phyloP scores from a whole-genome alignment of 495 filamentous ascomycete genomes.

The Rostrohypoxylon terebratum region DNA sequence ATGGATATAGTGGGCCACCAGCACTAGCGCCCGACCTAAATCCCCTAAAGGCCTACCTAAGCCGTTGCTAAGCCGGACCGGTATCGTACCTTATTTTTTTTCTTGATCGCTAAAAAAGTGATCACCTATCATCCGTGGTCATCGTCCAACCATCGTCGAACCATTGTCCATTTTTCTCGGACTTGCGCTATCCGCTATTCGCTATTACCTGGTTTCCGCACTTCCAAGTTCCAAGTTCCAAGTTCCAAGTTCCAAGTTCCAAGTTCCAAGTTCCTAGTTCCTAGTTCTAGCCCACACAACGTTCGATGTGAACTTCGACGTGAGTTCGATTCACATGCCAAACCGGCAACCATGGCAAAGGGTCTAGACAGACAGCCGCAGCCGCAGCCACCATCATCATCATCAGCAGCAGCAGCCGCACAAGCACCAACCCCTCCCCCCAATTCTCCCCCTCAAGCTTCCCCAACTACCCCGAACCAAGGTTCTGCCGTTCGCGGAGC shows the following conservation, averaged over 20 bases:
- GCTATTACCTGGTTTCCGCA: neutral
- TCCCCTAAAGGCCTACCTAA: too few relatives aligned
- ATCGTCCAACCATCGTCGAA: neutral
- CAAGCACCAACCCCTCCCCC: neutral
- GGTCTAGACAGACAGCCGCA: slow-evolving; percentile 1
- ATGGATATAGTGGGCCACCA: neutral
- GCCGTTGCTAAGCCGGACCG: neutral
- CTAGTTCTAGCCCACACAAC: neutral
- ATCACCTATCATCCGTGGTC: slow-evolving; percentile 1
- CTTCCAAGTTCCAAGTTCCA: neutral
- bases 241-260: too few relatives aligned
- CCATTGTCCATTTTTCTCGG: neutral
- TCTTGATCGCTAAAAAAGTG: neutral
- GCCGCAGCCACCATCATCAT: too few relatives aligned
- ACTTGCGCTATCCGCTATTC: neutral
- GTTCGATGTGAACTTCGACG: neutral
- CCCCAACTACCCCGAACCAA: slow-evolving; percentile 28
- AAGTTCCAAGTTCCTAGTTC: too few relatives aligned
- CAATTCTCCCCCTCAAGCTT: neutral
- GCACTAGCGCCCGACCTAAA: neutral
- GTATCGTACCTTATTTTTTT: too few relatives aligned
- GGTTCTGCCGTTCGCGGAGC: slow-evolving; percentile 69
- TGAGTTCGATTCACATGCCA: neutral
- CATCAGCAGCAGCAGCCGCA: too few relatives aligned
- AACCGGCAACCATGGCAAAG: slow-evolving; percentile 5